A percentile compares a stretch with the other conserved stretches of the same genome.
Conservation (phyloP, 73 alveolate genomes). For the Tetrahymena thermophila region DNA sequence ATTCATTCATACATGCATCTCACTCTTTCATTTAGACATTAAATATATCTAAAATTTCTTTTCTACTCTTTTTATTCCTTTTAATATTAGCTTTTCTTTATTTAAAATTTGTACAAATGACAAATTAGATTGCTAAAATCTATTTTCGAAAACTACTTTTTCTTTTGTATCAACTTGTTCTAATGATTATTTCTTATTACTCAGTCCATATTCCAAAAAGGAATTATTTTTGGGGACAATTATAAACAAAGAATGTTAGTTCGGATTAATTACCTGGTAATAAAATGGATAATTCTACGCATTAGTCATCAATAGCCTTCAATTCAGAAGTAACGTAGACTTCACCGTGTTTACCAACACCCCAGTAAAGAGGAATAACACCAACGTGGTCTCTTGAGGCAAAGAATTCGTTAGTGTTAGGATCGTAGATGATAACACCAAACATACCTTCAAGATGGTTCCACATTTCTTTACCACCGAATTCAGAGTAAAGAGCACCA, state of each 20-base stretch:
- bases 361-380: constrained; percentile 55
- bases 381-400: constrained; percentile 74
- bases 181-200: not conserved
- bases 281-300: constrained; percentile 36
- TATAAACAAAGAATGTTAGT: not conserved
- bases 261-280: constrained; percentile 42
- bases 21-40: not conserved
- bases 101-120: too few relatives aligned
- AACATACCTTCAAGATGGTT: constrained; percentile 56
- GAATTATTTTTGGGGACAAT: not conserved
- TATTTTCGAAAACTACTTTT: too few relatives aligned
- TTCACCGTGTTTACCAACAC: constrained; percentile 38
- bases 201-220: not conserved
- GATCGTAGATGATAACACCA: constrained; percentile 49
- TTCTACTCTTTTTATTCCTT: too few relatives aligned
- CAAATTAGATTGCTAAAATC: too few relatives aligned
- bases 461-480: constrained; percentile 42
- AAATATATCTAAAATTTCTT: too few relatives aligned
- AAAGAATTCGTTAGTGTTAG: constrained; percentile 15
- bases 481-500: constrained; percentile 37
- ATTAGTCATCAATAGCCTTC: constrained; percentile 50
- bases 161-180: not conserved
- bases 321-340: constrained; percentile 47
- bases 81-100: too few relatives aligned
- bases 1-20: too few relatives aligned